These are phyloP conservation scores for Olyra latifolia DNA, from an alignment of 176 grass and related monocot species.

Conservation along the genomic window DNA sequence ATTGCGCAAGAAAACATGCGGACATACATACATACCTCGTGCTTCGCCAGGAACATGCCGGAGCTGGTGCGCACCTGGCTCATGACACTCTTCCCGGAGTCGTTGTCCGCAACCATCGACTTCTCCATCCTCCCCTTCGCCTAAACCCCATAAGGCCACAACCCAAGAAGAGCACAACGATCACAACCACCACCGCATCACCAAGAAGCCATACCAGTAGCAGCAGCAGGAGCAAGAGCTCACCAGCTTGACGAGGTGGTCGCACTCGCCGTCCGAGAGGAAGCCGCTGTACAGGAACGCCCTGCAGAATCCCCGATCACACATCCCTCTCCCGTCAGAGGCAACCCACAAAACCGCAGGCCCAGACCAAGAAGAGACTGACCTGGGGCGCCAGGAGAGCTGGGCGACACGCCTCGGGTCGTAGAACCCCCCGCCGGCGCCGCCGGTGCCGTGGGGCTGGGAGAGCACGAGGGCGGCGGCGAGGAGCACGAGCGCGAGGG, in stretches of 20 bases:
- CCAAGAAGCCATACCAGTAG: neutral
- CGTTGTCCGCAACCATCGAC: constrained; percentile 70
- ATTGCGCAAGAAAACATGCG: neutral
- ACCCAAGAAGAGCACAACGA: neutral
- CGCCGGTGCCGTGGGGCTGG: neutral
- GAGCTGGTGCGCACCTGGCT: constrained; percentile 73
- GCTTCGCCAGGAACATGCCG: constrained; percentile 67
- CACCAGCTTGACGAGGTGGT: constrained; percentile 67
- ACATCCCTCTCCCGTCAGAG: neutral
- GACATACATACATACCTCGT: constrained; percentile 30
- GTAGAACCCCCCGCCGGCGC: constrained; percentile 34
- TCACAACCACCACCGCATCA: neutral
- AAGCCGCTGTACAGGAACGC: constrained; percentile 68
- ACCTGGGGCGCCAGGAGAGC: constrained; percentile 63
- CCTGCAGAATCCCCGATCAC: constrained; percentile 25
- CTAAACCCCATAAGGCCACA: constrained; percentile 39
- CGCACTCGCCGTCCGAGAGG: constrained; percentile 61
- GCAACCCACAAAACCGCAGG: neutral
- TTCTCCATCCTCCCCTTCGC: constrained; percentile 54
- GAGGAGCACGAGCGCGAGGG: neutral
- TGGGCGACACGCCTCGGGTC: constrained; percentile 56
- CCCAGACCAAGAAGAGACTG: neutral
- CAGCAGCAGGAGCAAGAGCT: neutral
- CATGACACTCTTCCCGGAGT: constrained; percentile 58
- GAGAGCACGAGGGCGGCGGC: constrained; percentile 10